Evolutionary conservation across 345 rosid genomes (phyloP), one percentile per base, ranked within the genome.

Genomic region (Conringia planisiliqua): DNA sequence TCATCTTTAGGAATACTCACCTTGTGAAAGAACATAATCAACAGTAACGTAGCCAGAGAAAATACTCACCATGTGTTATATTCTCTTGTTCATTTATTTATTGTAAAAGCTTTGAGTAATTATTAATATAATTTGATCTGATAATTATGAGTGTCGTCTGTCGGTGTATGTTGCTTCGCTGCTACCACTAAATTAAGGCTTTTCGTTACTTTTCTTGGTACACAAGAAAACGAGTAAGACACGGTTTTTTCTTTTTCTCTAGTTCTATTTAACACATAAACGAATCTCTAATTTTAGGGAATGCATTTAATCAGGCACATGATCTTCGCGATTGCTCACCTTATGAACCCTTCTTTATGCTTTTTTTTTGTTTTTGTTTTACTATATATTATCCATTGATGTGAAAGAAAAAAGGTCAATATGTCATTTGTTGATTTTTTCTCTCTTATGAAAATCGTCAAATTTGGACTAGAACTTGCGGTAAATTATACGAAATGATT

Each of bases 211-310:
- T 76, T 74, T 70, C 80, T 76, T 76, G 80, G 66, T 55, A 43
- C 43, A 76, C 80, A 76, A 76, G 80, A 55, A 76, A 76, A 62
- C 65, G 69, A 68, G 69, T 60, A 39, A 10, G 56, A 20, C 68
- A 48, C 17, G 32, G 24, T 46, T 64, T 56, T 57, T 39, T 46
- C 33, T 51, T 51, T 1, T 11, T 13, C n/a, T 55, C 33, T 17
- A 10, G 13, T 35, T 22, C 12, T 47, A 52, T 55, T 9, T 33
- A 51, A 51, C 32, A n/a, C 9, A 20, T 36, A 4, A 56, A 8
- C 22, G 29, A 9, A 50, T 10, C 17, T 61, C 17, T 47, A 30
- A 13, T 12, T 10, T 52, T 17, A 62, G 4, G 52, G 51, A 22
- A 65, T 56, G 51, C 66, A 66, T 58, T 66, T 47, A 58, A 58